A percentile compares a stretch with the other conserved stretches of the same genome.
Evolutionary conservation across 1,139 yeast genomes (phyloP).

Genomic region (Zygosaccharomyces sapae): DNA sequence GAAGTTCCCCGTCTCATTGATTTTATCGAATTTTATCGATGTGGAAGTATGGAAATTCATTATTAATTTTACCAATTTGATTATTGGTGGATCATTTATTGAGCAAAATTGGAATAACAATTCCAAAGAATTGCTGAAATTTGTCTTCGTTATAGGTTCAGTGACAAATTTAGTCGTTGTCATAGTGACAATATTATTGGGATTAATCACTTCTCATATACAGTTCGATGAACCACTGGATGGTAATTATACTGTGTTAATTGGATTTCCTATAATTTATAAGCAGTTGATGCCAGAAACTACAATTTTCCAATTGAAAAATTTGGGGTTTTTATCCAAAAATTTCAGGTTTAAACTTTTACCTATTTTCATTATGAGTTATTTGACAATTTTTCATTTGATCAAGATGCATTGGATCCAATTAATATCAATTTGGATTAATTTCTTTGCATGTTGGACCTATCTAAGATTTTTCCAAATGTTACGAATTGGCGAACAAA

Average conservation of each 20-base stretch:
- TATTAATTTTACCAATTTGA: constrained; percentile 48
- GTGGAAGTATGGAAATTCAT: constrained; percentile 49
- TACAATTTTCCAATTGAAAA: constrained; percentile 45
- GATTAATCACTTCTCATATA: constrained; percentile 36
- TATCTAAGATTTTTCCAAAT: constrained; percentile 72
- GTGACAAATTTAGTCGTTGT: constrained; percentile 56
- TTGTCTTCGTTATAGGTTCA: constrained; percentile 53
- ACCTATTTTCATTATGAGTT: constrained; percentile 56
- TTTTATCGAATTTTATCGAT: constrained; percentile 71
- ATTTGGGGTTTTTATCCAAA: constrained; percentile 57
- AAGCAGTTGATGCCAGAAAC: constrained; percentile 90
- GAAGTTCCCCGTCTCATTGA: constrained; percentile 70
- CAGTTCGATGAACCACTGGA: constrained; percentile 46
- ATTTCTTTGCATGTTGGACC: constrained; percentile 66
- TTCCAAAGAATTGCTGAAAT: constrained; percentile 52
- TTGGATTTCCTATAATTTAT: constrained; percentile 78
- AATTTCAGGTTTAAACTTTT: constrained; percentile 70
- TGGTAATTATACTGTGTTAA: constrained; percentile 68
- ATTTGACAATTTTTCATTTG: constrained; percentile 38
- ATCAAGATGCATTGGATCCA: constrained; percentile 48
- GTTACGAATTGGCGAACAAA: constrained; percentile 18
- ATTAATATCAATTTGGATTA: constrained; percentile 59
- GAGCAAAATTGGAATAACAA: constrained; percentile 53
- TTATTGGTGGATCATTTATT: constrained; percentile 50
- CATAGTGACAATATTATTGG: constrained; percentile 36